Evolutionary conservation across 306 rosid genomes (phyloP).

Genomic region (Vigna radiata): DNA sequence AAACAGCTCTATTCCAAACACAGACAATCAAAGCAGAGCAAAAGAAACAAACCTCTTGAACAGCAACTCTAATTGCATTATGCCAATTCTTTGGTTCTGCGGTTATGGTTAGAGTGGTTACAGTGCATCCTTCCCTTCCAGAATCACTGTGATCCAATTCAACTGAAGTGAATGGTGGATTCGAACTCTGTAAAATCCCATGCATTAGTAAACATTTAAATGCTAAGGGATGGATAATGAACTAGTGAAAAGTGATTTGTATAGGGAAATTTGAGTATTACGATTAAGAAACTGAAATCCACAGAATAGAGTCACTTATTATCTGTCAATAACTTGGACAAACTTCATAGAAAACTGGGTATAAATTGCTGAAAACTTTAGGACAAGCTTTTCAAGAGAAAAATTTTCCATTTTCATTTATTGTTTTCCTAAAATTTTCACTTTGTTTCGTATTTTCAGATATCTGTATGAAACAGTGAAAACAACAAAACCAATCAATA

Average conservation of each 20-base stretch:
- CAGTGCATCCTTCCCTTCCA: conserved; percentile 99
- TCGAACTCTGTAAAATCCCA: conserved; percentile 80
- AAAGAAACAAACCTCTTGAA: conserved; percentile 83
- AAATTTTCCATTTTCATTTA: neutral
- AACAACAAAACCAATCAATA: conserved; percentile 18
- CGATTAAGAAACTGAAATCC: neutral
- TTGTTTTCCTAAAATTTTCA: conserved; percentile 1
- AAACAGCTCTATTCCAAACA: conserved; percentile 24
- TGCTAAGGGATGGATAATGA: conserved; percentile 28
- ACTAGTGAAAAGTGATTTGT: conserved; percentile 1
- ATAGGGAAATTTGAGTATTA: conserved; percentile 20
- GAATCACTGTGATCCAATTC: conserved; percentile 99
- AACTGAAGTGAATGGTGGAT: conserved; percentile 97
- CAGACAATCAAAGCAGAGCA: conserved; percentile 36
- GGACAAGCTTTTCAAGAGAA: neutral
- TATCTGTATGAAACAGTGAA: neutral
- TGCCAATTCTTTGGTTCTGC: conserved; percentile 98
- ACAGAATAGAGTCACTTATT: neutral
- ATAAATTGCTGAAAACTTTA: neutral
- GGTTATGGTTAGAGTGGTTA: conserved; percentile 94
- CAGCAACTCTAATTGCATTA: conserved; percentile 92
- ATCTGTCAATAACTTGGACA: conserved; percentile 34
- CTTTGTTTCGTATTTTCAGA: neutral
- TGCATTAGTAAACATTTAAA: conserved; percentile 43
- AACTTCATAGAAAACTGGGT: conserved; percentile 11